Percentiles rank a stretch among this genome's conserved stretches.
Conservation (phyloP, 75 land plant genomes). For the Pinus taeda region DNA sequence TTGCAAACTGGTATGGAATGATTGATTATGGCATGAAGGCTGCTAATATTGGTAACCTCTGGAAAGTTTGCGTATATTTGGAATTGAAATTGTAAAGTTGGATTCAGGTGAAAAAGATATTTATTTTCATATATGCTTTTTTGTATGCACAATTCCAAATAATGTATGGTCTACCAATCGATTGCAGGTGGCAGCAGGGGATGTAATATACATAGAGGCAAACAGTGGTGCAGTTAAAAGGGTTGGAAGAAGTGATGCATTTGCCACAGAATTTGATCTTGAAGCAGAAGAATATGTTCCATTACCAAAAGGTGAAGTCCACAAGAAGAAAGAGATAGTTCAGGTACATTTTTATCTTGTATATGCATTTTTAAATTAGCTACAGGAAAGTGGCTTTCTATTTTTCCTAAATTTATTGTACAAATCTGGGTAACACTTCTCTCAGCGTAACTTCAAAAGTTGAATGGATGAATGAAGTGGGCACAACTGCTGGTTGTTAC, state of each 20-base stretch:
- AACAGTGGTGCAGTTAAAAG: conserved; percentile 99
- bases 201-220: conserved; percentile 97
- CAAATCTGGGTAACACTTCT: neutral
- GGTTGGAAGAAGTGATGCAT: conserved; percentile 98
- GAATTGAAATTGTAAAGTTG: neutral
- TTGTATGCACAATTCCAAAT: neutral
- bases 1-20: neutral
- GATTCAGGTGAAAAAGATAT: neutral
- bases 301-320: conserved; percentile 97
- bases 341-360: conserved; percentile 44
- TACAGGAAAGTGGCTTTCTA: neutral
- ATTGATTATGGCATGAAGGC: neutral
- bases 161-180: neutral
- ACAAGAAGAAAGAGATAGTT: conserved; percentile 97
- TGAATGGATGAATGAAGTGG: no score
- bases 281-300: conserved; percentile 99
- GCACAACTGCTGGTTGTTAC: no score
- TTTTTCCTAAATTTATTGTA: neutral
- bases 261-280: conserved; percentile 98
- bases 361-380: neutral
- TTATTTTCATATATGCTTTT: neutral
- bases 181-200: conserved; percentile 91
- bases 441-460: neutral
- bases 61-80: neutral
- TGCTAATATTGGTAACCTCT: neutral